phyloP scores from a whole-genome alignment of 805 yeast genomes.

The Saccharomycopsis synnaedendra region DNA sequence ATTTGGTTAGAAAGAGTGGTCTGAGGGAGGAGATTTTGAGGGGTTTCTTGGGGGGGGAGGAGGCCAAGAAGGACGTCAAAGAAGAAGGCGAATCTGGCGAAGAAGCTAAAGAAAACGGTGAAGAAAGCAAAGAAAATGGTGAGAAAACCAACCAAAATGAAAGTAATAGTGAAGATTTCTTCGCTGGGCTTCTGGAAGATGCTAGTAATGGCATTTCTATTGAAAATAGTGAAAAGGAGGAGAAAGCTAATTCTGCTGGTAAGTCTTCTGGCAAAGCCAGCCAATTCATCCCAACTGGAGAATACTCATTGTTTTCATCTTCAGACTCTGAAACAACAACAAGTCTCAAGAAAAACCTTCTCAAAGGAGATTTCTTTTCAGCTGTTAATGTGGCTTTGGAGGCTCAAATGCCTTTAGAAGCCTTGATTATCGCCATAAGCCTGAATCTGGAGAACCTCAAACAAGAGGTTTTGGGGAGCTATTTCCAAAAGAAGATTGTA shows the following conservation, averaged over 20 bases:
- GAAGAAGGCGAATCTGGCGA: neutral
- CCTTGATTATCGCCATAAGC: conserved; percentile 67
- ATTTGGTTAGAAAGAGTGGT: conserved; percentile 35
- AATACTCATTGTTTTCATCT: conserved; percentile 36
- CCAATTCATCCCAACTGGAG: conserved; percentile 34
- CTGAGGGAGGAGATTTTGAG: conserved; percentile 35
- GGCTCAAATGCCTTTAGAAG: conserved; percentile 59
- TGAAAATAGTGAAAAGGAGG: neutral
- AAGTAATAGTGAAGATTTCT: conserved; percentile 30
- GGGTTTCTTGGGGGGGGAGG: conserved; percentile 26
- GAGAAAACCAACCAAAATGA: conserved; percentile 26
- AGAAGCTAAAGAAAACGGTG: conserved; percentile 13
- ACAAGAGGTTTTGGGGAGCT: conserved; percentile 58
- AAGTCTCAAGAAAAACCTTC: conserved; percentile 36
- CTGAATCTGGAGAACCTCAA: conserved; percentile 41
- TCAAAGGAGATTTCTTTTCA: conserved; percentile 48
- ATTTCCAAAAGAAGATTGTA: conserved; percentile 45
- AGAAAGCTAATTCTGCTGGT: conserved; percentile 1
- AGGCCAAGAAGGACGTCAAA: neutral
- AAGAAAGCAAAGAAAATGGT: conserved; percentile 24
- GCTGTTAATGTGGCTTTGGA: conserved; percentile 63
- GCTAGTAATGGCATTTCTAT: conserved; percentile 3
- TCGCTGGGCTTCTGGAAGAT: conserved; percentile 21
- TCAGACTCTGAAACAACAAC: conserved; percentile 23
- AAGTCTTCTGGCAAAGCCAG: conserved; percentile 15